phyloP scores from a whole-genome alignment of 108 stramenopile genomes.

The Nitzschia sp. region DNA sequence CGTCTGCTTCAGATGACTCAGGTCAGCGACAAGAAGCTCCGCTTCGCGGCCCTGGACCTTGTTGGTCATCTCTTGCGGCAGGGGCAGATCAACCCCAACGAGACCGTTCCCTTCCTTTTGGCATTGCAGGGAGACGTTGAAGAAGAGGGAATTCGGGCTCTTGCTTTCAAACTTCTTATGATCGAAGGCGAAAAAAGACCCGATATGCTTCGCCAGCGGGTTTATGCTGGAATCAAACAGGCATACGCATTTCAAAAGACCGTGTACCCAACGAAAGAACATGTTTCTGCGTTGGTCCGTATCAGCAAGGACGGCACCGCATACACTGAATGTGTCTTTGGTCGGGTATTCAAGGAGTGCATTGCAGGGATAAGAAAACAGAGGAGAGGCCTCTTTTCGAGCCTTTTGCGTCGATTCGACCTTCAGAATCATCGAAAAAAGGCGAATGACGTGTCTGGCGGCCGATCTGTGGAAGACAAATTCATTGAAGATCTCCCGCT shows the following conservation, averaged over 20 bases:
- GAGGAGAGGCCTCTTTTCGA: constrained; percentile 67
- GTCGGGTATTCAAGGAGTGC: constrained; percentile 72
- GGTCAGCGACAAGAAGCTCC: constrained; percentile 51
- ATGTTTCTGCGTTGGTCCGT: constrained; percentile 63
- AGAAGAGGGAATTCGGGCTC: constrained; percentile 59
- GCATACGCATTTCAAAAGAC: constrained; percentile 73
- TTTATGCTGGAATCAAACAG: constrained; percentile 75
- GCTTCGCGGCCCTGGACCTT: constrained; percentile 69
- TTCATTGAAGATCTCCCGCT: constrained; percentile 48
- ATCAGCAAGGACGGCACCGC: constrained; percentile 31
- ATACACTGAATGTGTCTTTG: constrained; percentile 77
- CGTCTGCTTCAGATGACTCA: constrained; percentile 77
- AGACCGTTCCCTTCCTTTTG: constrained; percentile 78
- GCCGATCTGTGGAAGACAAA: constrained; percentile 15
- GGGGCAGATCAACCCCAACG: constrained; percentile 91
- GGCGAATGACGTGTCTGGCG: neutral
- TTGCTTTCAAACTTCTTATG: constrained; percentile 70
- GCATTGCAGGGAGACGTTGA: constrained; percentile 89
- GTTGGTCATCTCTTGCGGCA: constrained; percentile 84
- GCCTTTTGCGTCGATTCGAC: constrained; percentile 50
- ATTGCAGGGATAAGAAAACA: constrained; percentile 68
- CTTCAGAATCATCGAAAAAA: constrained; percentile 21
- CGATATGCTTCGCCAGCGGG: constrained; percentile 79
- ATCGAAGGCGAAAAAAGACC: constrained; percentile 86
- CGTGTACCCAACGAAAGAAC: constrained; percentile 50